Conservation (phyloP, 192 early-diverging fungal species). For the Phycomyces blakesleeanus region DNA sequence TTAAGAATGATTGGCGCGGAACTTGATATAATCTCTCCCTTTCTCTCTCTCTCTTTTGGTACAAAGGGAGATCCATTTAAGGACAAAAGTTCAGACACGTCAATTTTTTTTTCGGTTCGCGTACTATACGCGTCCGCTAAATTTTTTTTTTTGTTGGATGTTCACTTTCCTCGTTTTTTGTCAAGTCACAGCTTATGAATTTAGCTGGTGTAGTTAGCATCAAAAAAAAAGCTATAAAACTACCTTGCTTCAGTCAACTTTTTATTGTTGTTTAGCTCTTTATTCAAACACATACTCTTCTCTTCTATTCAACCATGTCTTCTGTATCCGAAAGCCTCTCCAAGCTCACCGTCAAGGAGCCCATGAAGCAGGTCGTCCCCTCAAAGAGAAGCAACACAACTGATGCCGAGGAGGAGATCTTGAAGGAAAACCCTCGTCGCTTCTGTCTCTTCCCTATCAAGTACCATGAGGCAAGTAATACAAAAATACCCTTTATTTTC, state of each 20-base stretch:
- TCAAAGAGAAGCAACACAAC: constrained; percentile 3
- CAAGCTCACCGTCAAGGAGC: constrained; percentile 2
- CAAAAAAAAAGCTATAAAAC: constrained; percentile 10
- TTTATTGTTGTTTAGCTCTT: not conserved
- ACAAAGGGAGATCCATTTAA: too few relatives aligned
- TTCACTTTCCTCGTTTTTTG: not conserved
- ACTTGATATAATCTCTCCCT: too few relatives aligned
- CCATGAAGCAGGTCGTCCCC: constrained; percentile 6
- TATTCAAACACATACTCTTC: not conserved
- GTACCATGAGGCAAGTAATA: constrained; percentile 68
- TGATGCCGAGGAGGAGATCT: constrained; percentile 32
- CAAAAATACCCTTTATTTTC: not conserved
- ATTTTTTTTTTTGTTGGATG: constrained; percentile 2
- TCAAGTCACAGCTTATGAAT: not conserved
- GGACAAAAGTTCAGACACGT: not conserved
- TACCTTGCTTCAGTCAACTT: not conserved
- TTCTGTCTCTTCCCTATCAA: constrained; percentile 93
- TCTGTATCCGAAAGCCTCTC: not conserved
- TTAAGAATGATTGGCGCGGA: not conserved
- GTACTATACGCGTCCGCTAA: not conserved
- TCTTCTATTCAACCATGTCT: constrained; percentile 3
- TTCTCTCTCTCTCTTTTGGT: too few relatives aligned
- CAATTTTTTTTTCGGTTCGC: not conserved
- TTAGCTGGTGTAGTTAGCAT: not conserved
- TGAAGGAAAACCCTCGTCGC: constrained; percentile 67